phyloP scores from a whole-genome alignment of 2,329 filamentous ascomycete genomes.

The Aureobasidium melanogenum region DNA sequence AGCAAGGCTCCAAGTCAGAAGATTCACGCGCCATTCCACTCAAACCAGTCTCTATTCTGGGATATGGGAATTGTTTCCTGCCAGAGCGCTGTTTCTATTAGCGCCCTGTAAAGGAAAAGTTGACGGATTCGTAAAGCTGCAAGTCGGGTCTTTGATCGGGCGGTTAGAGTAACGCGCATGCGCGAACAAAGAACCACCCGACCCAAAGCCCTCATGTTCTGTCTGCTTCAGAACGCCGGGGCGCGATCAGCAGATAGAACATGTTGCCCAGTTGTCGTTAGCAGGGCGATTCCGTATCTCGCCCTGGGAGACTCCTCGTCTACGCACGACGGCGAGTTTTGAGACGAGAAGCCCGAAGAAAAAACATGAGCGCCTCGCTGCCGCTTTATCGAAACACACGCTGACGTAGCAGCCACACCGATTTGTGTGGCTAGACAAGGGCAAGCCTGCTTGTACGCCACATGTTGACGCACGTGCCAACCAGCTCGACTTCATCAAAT shows the following conservation, averaged over 20 bases:
- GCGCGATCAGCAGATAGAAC: not conserved
- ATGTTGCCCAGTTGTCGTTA: slow-evolving; percentile 7
- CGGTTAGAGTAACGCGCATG: slow-evolving; percentile 2
- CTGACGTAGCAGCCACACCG: not conserved
- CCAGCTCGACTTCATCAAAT: not conserved
- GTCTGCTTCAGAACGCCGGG: not conserved
- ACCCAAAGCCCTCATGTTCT: slow-evolving; percentile 3
- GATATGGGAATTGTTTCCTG: slow-evolving; percentile 27
- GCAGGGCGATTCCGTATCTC: slow-evolving; percentile 11
- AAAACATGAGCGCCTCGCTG: slow-evolving; percentile 5
- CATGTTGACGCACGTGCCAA: not conserved
- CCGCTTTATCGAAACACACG: not conserved
- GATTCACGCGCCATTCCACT: slow-evolving; percentile 34
- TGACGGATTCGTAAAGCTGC: slow-evolving; percentile 6
- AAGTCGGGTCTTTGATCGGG: slow-evolving; percentile 9
- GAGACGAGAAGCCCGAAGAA: slow-evolving; percentile 9
- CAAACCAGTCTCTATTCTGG: slow-evolving; percentile 34
- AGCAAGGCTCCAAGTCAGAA: slow-evolving; percentile 27
- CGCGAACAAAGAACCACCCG: slow-evolving; percentile 10
- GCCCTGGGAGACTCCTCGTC: slow-evolving; percentile 6
- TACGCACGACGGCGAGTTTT: slow-evolving; percentile 5
- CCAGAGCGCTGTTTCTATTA: slow-evolving; percentile 25
- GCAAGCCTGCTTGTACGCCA: not conserved
- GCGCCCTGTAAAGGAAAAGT: slow-evolving; percentile 13
- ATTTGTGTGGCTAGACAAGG: slow-evolving; percentile 1